Evolutionary conservation across 129 eudicot genomes (phyloP).

Genomic region (Flaveria brownii): DNA sequence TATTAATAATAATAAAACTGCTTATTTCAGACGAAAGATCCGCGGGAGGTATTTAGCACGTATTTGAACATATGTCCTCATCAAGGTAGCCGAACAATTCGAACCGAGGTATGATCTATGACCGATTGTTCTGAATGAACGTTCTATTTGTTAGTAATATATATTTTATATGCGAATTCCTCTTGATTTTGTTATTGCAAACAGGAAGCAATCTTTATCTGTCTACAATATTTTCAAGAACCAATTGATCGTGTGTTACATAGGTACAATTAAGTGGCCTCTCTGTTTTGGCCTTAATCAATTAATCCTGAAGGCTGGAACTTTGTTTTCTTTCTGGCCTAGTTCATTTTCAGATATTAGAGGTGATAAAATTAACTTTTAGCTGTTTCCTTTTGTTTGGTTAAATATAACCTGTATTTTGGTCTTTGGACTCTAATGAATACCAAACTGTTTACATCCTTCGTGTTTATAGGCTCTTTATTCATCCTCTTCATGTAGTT

Average conservation of each 20-base stretch:
- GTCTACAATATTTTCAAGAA: constrained; percentile 96
- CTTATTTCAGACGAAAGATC: constrained; percentile 73
- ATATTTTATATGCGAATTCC: neutral
- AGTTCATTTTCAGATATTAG: neutral
- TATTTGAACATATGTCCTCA: constrained; percentile 84
- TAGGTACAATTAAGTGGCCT: constrained; percentile 14
- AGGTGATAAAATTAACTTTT: neutral
- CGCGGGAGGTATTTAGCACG: constrained; percentile 56
- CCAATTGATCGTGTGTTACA: constrained; percentile 62
- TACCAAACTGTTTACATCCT: neutral
- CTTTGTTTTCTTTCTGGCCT: neutral
- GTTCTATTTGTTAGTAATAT: neutral
- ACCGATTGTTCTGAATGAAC: neutral
- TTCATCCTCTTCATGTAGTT: neutral
- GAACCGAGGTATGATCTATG: constrained; percentile 70
- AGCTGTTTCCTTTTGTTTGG: neutral
- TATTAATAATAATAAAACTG: neutral
- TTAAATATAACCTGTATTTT: neutral
- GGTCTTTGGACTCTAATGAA: neutral
- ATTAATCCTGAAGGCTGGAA: neutral
- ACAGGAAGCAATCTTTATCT: constrained; percentile 95
- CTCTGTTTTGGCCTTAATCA: neutral
- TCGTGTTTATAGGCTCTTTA: neutral
- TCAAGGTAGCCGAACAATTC: constrained; percentile 97
- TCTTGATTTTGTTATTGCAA: constrained; percentile 12